Conservation (phyloP, 2,329 filamentous ascomycete genomes). For the Colletotrichum eremochloae region DNA sequence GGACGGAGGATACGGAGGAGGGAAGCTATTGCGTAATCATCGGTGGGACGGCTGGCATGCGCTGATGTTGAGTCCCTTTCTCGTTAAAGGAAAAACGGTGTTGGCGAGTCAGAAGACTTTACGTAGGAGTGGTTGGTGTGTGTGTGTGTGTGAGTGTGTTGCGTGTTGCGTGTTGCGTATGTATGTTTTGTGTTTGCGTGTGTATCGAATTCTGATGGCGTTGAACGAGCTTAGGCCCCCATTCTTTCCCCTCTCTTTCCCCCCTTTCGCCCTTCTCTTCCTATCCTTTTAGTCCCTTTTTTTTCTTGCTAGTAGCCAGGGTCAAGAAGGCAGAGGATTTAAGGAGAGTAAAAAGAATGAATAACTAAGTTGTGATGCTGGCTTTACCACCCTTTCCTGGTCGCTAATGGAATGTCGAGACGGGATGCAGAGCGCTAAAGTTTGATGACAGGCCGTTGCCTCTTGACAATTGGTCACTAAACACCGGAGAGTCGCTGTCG, state of each 20-base stretch:
- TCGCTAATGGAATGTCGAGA: slow-evolving; percentile 41
- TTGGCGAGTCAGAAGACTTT: slow-evolving; percentile 6
- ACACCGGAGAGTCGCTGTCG: slow-evolving; percentile 5
- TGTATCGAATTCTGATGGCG: not conserved
- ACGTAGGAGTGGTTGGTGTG: not conserved
- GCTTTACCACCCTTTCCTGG: slow-evolving; percentile 1
- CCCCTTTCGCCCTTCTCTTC: not conserved
- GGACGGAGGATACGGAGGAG: slow-evolving; percentile 18
- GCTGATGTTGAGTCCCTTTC: not conserved
- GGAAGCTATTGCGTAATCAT: slow-evolving; percentile 41
- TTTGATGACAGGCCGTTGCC: slow-evolving; percentile 24
- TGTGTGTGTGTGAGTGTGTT: not conserved
- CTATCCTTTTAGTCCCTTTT: not conserved
- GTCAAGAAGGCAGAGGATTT: not conserved
- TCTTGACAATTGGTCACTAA: slow-evolving; percentile 24
- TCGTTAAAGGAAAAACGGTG: not conserved
- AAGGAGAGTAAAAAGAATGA: not conserved
- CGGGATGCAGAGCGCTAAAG: slow-evolving; percentile 28
- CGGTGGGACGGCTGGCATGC: slow-evolving; percentile 23
- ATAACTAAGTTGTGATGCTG: slow-evolving; percentile 4
- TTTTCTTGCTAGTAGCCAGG: not conserved
- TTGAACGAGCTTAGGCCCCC: not conserved
- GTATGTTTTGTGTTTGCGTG: no score
- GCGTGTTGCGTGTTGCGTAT: not conserved
- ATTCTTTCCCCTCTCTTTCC: not conserved